Evolutionary conservation across 768 basidiomycete species (phyloP), one percentile per base, ranked within the genome.

Genomic region (Serendipita indica): DNA sequence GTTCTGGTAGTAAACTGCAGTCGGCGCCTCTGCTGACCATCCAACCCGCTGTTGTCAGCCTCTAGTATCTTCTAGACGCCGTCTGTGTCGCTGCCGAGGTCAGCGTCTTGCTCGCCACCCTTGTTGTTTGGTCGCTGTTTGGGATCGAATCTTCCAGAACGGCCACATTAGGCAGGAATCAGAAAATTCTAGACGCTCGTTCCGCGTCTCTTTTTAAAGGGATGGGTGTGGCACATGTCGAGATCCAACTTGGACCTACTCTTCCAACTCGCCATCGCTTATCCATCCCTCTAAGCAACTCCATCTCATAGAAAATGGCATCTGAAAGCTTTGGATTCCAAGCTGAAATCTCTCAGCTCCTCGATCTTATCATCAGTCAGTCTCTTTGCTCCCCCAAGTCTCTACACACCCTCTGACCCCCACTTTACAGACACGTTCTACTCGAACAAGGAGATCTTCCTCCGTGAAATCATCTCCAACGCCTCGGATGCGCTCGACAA

Each of bases 381-480:
- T 74, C 10, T 43, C 41, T n/a, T 58, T 43, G 61, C 49, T 62
- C 59, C 57, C 20, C 33, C n/a, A n/a, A n/a, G n/a, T n/a, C n/a
- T n/a, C 39, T 57, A 57, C 54, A 30, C 14, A 39, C 33, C 18
- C n/a, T 33, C 64, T 66, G 12, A 67, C 64, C 7, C 28, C 39
- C 56, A 13, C 54, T 45, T 7, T n/a, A 18, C 64, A 89, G 88
- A 97, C 79, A 97, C 94, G 63, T 98, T 98, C 84, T 99, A 98
- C 83, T 96, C 92, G 62, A 97, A 99, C 84, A 99, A 99, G 80
- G 94, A 97, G 76, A 98, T 99, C 73, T 98, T 98, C 83, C 84
- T 99, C 66, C 89, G 96, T 71, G 96, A 98, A 75, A 63, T 98
- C 65, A 97, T 94, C 74, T 98, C 94, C 64, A 97, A 97, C 76